A percentile compares a stretch with the other conserved stretches of the same genome.
phyloP scores from a whole-genome alignment of 148 eudicot species.

The Tetragonia tetragonoides region DNA sequence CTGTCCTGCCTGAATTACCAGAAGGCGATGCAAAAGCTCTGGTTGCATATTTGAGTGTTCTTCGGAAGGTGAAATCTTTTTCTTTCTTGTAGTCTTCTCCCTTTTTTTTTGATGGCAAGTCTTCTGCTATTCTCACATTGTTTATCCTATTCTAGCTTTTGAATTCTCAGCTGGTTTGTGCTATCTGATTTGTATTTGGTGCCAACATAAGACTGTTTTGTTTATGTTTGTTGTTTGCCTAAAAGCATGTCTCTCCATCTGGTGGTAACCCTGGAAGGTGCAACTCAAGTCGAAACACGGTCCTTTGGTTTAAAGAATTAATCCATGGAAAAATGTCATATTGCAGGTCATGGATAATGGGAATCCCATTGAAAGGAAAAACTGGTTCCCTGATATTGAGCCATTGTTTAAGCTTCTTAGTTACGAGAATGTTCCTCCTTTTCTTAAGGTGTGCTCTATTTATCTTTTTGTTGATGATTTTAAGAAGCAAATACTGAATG shows the following conservation, averaged over 20 bases:
- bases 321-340: constrained; percentile 6
- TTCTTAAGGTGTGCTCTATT: constrained; percentile 63
- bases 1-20: constrained; percentile 82
- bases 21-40: constrained; percentile 98
- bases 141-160: background rate
- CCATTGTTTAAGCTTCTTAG: constrained; percentile 95
- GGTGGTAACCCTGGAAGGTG: background rate
- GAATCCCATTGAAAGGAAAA: constrained; percentile 68
- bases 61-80: constrained; percentile 61
- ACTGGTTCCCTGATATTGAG: constrained; percentile 96
- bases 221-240: background rate
- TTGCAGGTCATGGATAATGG: constrained; percentile 81
- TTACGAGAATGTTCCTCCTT: constrained; percentile 95
- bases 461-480: background rate
- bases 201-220: background rate
- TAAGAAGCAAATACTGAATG: constrained; percentile 4
- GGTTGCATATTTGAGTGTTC: constrained; percentile 81
- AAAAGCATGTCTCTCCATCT: background rate
- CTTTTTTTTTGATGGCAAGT: background rate
- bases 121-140: background rate
- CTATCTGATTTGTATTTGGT: background rate
- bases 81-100: background rate
- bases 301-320: background rate
- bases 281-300: background rate
- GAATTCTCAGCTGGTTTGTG: background rate